A percentile compares a stretch with the other conserved stretches of the same genome.
Conservation (phyloP, 208 protist species). For the Lotmaria passim region DNA sequence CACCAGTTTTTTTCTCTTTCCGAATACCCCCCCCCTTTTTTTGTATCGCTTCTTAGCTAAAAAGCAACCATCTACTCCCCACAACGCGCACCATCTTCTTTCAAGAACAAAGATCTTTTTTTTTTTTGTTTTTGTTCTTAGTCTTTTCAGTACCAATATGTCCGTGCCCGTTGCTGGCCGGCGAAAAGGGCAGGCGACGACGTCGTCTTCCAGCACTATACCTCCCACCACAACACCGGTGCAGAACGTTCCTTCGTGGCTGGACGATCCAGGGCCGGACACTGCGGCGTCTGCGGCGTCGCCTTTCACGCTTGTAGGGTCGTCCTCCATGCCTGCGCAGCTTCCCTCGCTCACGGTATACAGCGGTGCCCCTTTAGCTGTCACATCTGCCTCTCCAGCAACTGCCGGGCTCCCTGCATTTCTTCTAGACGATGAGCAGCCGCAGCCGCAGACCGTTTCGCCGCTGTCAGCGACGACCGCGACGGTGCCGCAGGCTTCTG, state of each 20-base stretch:
- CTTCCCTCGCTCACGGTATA: neutral
- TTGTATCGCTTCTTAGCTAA: no score
- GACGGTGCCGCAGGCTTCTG: neutral
- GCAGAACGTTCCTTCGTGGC: constrained; percentile 18
- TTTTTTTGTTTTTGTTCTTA: neutral
- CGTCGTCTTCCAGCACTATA: neutral
- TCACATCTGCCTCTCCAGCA: neutral
- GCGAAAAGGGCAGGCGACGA: constrained; percentile 17
- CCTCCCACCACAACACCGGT: neutral
- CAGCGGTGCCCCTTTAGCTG: neutral
- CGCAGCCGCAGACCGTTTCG: neutral
- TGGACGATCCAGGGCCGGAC: constrained; percentile 3
- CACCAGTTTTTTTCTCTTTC: no score
- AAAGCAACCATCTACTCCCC: no score
- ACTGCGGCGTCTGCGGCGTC: neutral
- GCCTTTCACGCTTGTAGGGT: neutral
- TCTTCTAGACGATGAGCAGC: neutral
- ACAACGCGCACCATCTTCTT: no score
- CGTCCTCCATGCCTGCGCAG: neutral
- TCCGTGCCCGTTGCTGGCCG: constrained; percentile 30
- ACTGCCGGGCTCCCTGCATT: constrained; percentile 10
- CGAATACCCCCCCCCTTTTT: no score
- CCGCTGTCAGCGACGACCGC: neutral
- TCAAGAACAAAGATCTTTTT: neutral
- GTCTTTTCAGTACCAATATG: constrained; percentile 7